These are phyloP conservation scores for Osmozyma mogii DNA, from an alignment of 805 yeast genomes.

Conservation along the genomic window DNA sequence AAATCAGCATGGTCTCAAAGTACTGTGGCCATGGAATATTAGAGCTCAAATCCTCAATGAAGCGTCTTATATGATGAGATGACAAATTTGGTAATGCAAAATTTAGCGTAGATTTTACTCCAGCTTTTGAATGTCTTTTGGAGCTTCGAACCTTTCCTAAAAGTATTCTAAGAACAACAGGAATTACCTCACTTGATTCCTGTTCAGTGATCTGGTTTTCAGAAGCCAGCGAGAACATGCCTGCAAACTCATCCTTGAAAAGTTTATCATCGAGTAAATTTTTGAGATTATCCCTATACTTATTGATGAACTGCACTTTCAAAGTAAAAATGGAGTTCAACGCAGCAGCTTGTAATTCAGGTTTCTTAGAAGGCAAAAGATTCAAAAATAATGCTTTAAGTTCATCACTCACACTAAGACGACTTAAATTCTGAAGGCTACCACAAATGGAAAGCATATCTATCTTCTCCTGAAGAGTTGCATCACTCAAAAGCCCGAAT, in stretches of 20 bases:
- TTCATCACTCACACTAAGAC: constrained; percentile 42
- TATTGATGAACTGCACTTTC: constrained; percentile 48
- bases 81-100: constrained; percentile 52
- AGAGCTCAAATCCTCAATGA: too few species aligned
- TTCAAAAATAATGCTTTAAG: constrained; percentile 46
- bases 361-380: constrained; percentile 52
- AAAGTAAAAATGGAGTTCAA: constrained; percentile 61
- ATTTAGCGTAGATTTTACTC: constrained; percentile 65
- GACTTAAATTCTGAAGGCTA: constrained; percentile 55
- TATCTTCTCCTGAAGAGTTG: constrained; percentile 41
- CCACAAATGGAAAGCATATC: constrained; percentile 55
- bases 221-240: constrained; percentile 42
- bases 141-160: constrained; percentile 79
- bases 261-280: constrained; percentile 75
- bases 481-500: not conserved
- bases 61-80: constrained; percentile 43
- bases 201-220: constrained; percentile 50
- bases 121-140: constrained; percentile 61
- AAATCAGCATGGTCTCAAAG: too few species aligned
- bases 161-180: constrained; percentile 65
- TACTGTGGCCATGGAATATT: not conserved
- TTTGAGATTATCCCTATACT: constrained; percentile 64
- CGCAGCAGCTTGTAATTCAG: constrained; percentile 64
- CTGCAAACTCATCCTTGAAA: constrained; percentile 77
- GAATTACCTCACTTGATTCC: constrained; percentile 59